phyloP scores from a whole-genome alignment of 495 filamentous ascomycete genomes.

The Xylaria flabelliformis region DNA sequence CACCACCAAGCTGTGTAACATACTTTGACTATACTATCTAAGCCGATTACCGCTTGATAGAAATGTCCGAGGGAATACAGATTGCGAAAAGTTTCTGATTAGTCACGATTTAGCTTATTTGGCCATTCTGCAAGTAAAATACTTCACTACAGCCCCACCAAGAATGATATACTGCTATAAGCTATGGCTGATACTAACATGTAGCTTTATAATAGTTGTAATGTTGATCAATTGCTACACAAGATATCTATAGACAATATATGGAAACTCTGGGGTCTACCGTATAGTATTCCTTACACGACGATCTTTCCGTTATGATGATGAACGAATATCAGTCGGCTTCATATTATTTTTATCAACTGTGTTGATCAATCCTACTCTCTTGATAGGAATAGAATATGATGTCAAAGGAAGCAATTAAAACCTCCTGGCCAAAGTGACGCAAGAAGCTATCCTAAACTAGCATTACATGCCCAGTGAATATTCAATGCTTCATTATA shows the following conservation, averaged over 20 bases:
- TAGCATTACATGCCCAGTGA: not conserved
- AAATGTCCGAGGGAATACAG: not conserved
- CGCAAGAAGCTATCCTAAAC: not conserved
- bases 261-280: not conserved
- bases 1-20: too few relatives aligned
- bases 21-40: too few relatives aligned
- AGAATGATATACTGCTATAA: not conserved
- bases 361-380: not conserved
- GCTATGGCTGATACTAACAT: not conserved
- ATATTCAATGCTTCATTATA: not conserved
- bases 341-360: not conserved
- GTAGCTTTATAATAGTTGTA: not conserved
- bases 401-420: constrained; percentile 4
- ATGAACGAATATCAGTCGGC: not conserved
- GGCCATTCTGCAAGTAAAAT: too few relatives aligned
- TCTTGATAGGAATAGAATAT: not conserved
- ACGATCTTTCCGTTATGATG: not conserved
- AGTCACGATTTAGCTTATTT: not conserved
- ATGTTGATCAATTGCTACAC: not conserved
- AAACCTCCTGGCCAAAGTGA: not conserved
- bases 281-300: not conserved
- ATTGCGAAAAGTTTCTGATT: not conserved
- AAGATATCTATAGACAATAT: not conserved
- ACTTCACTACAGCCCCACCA: not conserved
- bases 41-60: not conserved